These are phyloP conservation scores for Trichaptum fuscoviolaceum DNA, from an alignment of 768 basidiomycete species.

Conservation along the genomic window DNA sequence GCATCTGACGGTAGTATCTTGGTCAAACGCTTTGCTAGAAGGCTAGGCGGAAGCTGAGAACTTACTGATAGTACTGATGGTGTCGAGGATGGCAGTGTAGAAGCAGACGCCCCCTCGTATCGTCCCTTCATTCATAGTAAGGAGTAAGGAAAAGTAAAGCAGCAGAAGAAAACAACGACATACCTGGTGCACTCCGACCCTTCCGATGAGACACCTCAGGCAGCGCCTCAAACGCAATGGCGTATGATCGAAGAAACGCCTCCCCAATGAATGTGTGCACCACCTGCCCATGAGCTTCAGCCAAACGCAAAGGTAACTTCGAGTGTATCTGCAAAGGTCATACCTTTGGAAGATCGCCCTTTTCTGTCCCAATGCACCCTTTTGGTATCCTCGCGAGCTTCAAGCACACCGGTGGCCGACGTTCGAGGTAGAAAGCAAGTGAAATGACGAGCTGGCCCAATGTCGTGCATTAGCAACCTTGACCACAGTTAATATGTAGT, in stretches of 20 bases:
- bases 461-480: not conserved
- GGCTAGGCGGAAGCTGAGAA: conserved; percentile 10
- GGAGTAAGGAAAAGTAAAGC: too few relatives aligned
- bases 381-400: conserved; percentile 66
- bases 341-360: conserved; percentile 58
- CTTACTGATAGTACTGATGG: conserved; percentile 64
- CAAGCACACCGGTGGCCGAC: conserved; percentile 59
- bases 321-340: conserved; percentile 23
- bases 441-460: conserved; percentile 51
- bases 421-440: conserved; percentile 58
- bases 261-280: conserved; percentile 65
- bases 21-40: not conserved
- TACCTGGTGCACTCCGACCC: conserved; percentile 72
- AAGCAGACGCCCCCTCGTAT: conserved; percentile 58
- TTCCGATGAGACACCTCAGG: conserved; percentile 62
- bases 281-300: conserved; percentile 34
- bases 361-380: conserved; percentile 44
- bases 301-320: too few relatives aligned
- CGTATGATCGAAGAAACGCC: conserved; percentile 70
- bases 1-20: conserved; percentile 43
- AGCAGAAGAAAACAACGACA: too few relatives aligned
- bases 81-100: conserved; percentile 62
- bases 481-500: not conserved
- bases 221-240: conserved; percentile 54
- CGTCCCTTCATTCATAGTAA: too few relatives aligned